Conservation (phyloP, 2,329 filamentous ascomycete genomes). For the Monosporascus sp. region DNA sequence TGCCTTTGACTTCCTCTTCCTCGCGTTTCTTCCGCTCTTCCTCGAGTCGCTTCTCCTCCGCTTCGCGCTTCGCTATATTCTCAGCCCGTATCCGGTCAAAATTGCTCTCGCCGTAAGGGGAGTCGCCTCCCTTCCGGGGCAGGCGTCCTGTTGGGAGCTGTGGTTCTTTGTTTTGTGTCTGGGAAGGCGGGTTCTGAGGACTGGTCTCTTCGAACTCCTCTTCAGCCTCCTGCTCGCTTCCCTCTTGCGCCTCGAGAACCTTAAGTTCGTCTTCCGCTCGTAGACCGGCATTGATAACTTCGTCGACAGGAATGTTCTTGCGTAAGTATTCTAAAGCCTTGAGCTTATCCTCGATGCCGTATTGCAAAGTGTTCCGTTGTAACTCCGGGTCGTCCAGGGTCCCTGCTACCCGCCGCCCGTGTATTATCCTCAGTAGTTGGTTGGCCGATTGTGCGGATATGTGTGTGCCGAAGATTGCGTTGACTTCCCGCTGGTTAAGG, state of each 20-base stretch:
- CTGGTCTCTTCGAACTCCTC: conserved; percentile 12
- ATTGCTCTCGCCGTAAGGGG: conserved; percentile 52
- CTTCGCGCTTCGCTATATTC: conserved; percentile 45
- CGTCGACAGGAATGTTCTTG: conserved; percentile 49
- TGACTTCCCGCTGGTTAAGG: conserved; percentile 42
- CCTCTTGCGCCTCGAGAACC: conserved; percentile 37
- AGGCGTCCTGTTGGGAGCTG: conserved; percentile 16
- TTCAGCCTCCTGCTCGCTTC: conserved; percentile 12
- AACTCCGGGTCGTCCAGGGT: conserved; percentile 55
- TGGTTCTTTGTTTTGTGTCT: conserved; percentile 5
- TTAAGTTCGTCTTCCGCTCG: conserved; percentile 58
- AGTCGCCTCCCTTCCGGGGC: conserved; percentile 30
- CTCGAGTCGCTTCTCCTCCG: conserved; percentile 38
- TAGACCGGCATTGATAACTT: conserved; percentile 54
- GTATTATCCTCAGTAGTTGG: conserved; percentile 50
- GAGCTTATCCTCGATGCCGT: conserved; percentile 33
- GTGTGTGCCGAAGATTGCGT: conserved; percentile 43
- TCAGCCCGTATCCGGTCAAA: conserved; percentile 52
- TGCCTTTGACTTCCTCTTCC: conserved; percentile 31
- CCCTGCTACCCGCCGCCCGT: conserved; percentile 59
- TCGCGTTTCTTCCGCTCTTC: conserved; percentile 36
- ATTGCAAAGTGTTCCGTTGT: conserved; percentile 40
- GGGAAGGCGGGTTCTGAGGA: conserved; percentile 6
- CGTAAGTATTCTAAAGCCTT: conserved; percentile 52
- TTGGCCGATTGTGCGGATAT: conserved; percentile 44